Conservation (phyloP, 164 flowering plant species). For the Tinospora cordifolia region DNA sequence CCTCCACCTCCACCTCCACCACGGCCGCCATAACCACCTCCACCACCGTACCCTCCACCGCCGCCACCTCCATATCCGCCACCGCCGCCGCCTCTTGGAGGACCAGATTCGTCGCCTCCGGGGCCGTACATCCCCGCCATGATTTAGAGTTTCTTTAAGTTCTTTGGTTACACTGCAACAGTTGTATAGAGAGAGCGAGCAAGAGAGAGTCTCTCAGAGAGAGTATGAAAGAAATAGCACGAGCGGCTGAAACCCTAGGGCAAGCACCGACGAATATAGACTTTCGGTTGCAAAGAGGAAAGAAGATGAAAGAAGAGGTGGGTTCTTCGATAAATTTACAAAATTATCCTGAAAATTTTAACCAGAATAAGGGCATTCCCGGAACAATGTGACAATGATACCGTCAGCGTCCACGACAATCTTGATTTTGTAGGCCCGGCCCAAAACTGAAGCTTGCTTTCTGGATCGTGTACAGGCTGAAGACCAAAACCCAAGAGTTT, state of each 20-base stretch:
- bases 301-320: too few species aligned
- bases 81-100: slow-evolving; percentile 18
- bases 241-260: background rate
- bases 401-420: too few species aligned
- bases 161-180: background rate
- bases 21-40: slow-evolving; percentile 11
- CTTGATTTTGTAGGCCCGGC: too few species aligned
- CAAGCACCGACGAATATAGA: background rate
- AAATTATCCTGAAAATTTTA: background rate
- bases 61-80: slow-evolving; percentile 19
- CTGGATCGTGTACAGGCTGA: too few species aligned
- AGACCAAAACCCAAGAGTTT: too few species aligned
- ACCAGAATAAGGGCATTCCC: background rate
- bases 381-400: too few species aligned
- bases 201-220: too few species aligned
- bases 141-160: slow-evolving; percentile 28
- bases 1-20: slow-evolving; percentile 10
- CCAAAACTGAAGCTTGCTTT: too few species aligned
- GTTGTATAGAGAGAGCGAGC: too few species aligned
- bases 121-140: slow-evolving; percentile 54
- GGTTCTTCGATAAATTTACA: background rate
- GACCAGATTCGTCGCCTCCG: slow-evolving; percentile 45
- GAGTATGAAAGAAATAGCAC: background rate
- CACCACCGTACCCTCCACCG: slow-evolving; percentile 12
- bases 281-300: background rate